Base-by-base conservation (phyloP, 1,284 basidiomycete species). In the Hemileia vastatrix region DNA sequence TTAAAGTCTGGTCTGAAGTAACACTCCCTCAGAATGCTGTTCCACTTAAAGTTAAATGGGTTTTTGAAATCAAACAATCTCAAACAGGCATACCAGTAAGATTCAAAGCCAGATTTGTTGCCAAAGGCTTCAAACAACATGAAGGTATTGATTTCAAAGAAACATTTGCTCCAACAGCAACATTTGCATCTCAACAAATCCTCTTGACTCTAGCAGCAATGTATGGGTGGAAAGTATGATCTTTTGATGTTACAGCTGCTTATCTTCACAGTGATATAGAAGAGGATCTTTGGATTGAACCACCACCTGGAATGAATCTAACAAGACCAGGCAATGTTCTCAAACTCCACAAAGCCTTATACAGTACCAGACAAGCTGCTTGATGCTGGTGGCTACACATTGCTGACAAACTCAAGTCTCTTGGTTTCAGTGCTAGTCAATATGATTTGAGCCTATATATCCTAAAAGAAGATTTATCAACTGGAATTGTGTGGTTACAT, bases 221-320 rank as follows among this genome's bases (percentile, higher is more conserved):
- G 5, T 33, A 23, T 19, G 4, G 11, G 4, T 54, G 52, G 52
- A 18, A 4, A 4, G 15, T 54, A 11, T n/a, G 11, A 19, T 54
- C 52, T 19, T 54, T 54, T 40, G 32, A 54, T 18, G 32, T 53
- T 53, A 11, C 40, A 5, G 51, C 27, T n/a, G 51, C 51, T 4
- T 53, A 53, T n/a, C 23, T 53, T n/a, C n/a, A n/a, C n/a, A n/a
- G n/a, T n/a, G n/a, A n/a, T n/a, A n/a, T n/a, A n/a, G n/a, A n/a
- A n/a, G n/a, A n/a, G n/a, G n/a, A n/a, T n/a, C n/a, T n/a, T n/a
- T n/a, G n/a, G n/a, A n/a, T n/a, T n/a, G n/a, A n/a, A n/a, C n/a
- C n/a, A n/a, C n/a, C n/a, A n/a, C n/a, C n/a, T n/a, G n/a, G n/a
- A n/a, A n/a, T n/a, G n/a, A n/a, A n/a, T n/a, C n/a, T n/a, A n/a